phyloP scores from a whole-genome alignment of 176 grass and related monocot species.

The Zoysia pacifica region DNA sequence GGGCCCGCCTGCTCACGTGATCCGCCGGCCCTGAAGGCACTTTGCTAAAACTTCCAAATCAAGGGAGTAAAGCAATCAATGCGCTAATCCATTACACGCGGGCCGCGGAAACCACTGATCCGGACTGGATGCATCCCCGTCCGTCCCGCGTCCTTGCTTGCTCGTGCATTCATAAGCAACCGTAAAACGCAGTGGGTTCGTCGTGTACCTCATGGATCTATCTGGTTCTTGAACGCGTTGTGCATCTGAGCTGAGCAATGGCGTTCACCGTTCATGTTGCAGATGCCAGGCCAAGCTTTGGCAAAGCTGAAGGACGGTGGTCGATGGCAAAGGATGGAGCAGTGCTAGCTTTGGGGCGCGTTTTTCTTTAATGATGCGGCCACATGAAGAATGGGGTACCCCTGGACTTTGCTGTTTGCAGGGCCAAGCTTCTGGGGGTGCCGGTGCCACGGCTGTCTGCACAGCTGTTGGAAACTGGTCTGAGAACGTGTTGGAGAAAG shows the following conservation, averaged over 20 bases:
- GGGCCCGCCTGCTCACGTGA: conserved; percentile 19
- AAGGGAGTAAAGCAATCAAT: not conserved
- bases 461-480: too few species aligned
- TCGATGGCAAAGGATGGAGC: not conserved
- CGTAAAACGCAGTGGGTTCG: not conserved
- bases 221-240: not conserved
- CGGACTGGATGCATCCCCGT: not conserved
- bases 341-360: not conserved
- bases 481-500: too few species aligned
- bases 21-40: not conserved
- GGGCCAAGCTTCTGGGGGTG: too few species aligned
- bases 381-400: not conserved
- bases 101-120: not conserved
- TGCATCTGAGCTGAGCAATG: not conserved
- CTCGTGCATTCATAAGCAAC: not conserved
- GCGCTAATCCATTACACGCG: not conserved
- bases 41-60: not conserved
- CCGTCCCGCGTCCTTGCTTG: too few species aligned
- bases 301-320: not conserved
- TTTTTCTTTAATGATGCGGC: conserved; percentile 20
- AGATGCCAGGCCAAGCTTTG: conserved; percentile 1
- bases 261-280: not conserved
- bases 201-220: not conserved
- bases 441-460: too few species aligned
- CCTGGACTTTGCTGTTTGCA: not conserved